A percentile compares a stretch with the other conserved stretches of the same genome.
phyloP scores from a whole-genome alignment of 371 early-diverging fungal species.

The Chytridium lagenaria region DNA sequence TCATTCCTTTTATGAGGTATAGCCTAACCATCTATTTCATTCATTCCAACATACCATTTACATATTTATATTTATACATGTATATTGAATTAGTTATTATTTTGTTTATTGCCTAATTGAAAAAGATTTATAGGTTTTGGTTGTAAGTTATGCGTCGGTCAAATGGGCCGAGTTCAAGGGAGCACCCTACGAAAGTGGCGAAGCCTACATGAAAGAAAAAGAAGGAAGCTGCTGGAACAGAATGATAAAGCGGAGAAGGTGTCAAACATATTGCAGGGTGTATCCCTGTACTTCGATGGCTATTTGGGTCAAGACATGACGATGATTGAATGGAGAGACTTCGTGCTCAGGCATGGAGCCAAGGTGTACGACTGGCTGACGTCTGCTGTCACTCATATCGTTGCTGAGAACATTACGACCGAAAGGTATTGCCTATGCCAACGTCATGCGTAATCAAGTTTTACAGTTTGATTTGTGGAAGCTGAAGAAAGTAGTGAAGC shows the following conservation, averaged over 20 bases:
- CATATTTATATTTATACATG: too few species aligned
- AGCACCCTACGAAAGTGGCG: constrained; percentile 12
- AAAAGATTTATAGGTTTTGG: too few species aligned
- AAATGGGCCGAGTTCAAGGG: neutral
- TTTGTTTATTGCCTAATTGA: too few species aligned
- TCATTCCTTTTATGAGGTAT: too few species aligned
- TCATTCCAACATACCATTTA: too few species aligned
- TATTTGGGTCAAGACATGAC: constrained; percentile 29
- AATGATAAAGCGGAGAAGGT: constrained; percentile 10
- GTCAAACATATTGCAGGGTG: constrained; percentile 23
- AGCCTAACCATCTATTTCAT: too few species aligned
- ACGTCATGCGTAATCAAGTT: neutral
- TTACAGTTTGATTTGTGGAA: constrained; percentile 30
- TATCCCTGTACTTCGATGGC: constrained; percentile 46
- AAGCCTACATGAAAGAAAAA: constrained; percentile 44
- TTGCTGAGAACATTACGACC: constrained; percentile 50
- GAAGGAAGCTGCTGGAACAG: constrained; percentile 40
- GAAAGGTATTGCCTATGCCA: constrained; percentile 30
- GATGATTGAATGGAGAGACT: constrained; percentile 29
- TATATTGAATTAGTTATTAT: too few species aligned
- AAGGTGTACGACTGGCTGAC: constrained; percentile 39
- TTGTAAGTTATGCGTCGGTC: neutral
- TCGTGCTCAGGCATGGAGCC: constrained; percentile 43
- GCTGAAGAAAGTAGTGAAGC: constrained; percentile 67
- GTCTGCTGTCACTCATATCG: constrained; percentile 48